These are phyloP conservation scores for Rugonectria rugulosa DNA, from an alignment of 2,329 filamentous ascomycete species.

Conservation along the genomic window DNA sequence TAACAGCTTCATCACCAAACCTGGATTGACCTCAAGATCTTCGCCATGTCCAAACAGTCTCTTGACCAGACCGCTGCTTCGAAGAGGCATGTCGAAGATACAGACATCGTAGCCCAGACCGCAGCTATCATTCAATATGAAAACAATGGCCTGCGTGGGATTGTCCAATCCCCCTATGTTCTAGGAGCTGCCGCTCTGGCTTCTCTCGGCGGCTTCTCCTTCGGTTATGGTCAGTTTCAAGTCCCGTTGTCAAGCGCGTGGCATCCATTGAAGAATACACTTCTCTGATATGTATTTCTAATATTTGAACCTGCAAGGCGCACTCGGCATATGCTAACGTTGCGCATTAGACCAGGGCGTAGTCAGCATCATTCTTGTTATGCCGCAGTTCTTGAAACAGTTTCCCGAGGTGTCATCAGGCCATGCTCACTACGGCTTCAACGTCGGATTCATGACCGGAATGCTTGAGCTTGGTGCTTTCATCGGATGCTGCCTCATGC, in stretches of 20 bases:
- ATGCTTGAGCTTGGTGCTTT: slow-evolving; percentile 53
- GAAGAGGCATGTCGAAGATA: slow-evolving; percentile 24
- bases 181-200: slow-evolving; percentile 52
- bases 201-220: slow-evolving; percentile 40
- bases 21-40: too few relatives aligned
- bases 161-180: slow-evolving; percentile 49
- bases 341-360: slow-evolving; percentile 41
- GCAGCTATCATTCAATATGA: slow-evolving; percentile 23
- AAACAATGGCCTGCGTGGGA: slow-evolving; percentile 45
- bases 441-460: slow-evolving; percentile 49
- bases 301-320: too few relatives aligned
- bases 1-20: background rate
- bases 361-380: slow-evolving; percentile 52
- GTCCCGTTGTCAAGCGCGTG: too few relatives aligned
- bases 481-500: slow-evolving; percentile 44
- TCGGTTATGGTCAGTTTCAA: slow-evolving; percentile 23
- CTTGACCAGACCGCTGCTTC: slow-evolving; percentile 10
- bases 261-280: too few relatives aligned
- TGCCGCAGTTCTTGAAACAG: slow-evolving; percentile 51
- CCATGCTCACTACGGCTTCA: slow-evolving; percentile 22
- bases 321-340: slow-evolving; percentile 10
- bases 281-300: too few relatives aligned
- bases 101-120: background rate
- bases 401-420: slow-evolving; percentile 43
- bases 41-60: slow-evolving; percentile 24